Base-by-base conservation (phyloP, 345 rosid species). In the Mallotus nudiflorus region DNA sequence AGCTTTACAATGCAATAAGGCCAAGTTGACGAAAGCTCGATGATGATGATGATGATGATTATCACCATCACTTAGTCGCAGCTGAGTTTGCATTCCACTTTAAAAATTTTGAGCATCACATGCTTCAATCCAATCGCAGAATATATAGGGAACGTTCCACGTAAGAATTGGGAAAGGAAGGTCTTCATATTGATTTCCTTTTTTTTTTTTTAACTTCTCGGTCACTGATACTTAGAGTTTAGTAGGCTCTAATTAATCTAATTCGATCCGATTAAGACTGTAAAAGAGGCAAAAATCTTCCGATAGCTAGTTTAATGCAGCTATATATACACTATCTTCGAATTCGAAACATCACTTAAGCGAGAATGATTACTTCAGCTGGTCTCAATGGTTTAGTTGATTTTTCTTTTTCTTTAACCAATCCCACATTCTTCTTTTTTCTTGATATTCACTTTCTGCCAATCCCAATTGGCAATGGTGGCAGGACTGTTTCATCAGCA, bases 31-130 rank as follows among this genome's bases (percentile, higher is more conserved):
- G 58, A 19, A 13, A 66, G 70, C 35, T 46, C 49, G n/a, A n/a
- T n/a, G n/a, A n/a, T n/a, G n/a, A n/a, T n/a, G n/a, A 49, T 49
- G 58, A 25, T 51, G 9, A 56, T 56, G 63, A 65, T 59, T 77
- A 58, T 70, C 68, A 77, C 73, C 66, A 54, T 66, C 27, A 25
- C 12, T 39, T 66, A 80, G 86, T 84, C 39, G 85, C 71, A 75
- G 82, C 79, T 81, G 87, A 86, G 83, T 81, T 52, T 71, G 91
- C 81, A 81, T 79, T 81, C 88, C 88, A 86, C 86, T 84, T 49
- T n/a, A n/a, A n/a, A n/a, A 44, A 45, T 46, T 13, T 22, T 67
- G n/a, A 80, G 85, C 66, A 84, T 81, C 86, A 75, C 78, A 84
- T 82, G 76, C 85, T 63, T 77, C 73, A 57, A 65, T 78, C 73